Percentiles rank a stretch among this genome's conserved stretches.
These are phyloP conservation scores for Micractinium sp. DNA, from an alignment of 139 green algal species.

Conservation along the genomic window DNA sequence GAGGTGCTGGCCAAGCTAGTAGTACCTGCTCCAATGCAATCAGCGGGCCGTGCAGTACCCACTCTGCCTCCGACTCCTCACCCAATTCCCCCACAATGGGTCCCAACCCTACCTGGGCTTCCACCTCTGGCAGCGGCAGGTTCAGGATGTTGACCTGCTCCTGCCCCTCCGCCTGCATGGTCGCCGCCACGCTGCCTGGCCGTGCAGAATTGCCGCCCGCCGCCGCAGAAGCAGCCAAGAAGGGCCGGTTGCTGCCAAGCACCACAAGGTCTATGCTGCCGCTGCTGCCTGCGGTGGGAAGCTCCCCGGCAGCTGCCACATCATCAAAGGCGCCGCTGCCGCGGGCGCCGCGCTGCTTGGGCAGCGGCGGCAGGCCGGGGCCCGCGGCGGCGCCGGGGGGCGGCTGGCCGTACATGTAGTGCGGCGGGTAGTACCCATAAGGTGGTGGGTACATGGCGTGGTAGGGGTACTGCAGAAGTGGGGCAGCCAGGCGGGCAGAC, in stretches of 20 bases:
- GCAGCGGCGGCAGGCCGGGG: conserved; percentile 18
- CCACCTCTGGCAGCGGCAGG: conserved; percentile 47
- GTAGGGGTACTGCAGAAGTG: neutral
- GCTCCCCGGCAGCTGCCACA: neutral
- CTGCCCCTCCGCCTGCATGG: conserved; percentile 11
- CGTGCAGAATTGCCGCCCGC: neutral
- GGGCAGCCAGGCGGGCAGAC: neutral
- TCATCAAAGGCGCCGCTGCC: neutral
- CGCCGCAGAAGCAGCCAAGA: neutral
- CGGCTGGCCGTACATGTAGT: neutral
- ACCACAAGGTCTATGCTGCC: neutral
- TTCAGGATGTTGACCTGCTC: conserved; percentile 58
- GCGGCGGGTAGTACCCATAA: neutral
- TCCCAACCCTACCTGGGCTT: neutral
- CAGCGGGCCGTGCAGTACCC: no score
- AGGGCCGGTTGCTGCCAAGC: conserved; percentile 23
- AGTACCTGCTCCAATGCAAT: neutral
- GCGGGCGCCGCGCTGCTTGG: neutral
- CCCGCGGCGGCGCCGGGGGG: neutral
- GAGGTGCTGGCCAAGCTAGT: no score
- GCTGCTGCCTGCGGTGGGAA: neutral
- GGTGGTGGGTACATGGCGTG: neutral
- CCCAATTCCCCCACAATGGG: neutral
- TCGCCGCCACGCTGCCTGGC: neutral
- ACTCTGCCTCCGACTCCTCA: no score